These are phyloP conservation scores for Penicillium expansum DNA, from an alignment of 2,329 filamentous ascomycete genomes.

Conservation along the genomic window DNA sequence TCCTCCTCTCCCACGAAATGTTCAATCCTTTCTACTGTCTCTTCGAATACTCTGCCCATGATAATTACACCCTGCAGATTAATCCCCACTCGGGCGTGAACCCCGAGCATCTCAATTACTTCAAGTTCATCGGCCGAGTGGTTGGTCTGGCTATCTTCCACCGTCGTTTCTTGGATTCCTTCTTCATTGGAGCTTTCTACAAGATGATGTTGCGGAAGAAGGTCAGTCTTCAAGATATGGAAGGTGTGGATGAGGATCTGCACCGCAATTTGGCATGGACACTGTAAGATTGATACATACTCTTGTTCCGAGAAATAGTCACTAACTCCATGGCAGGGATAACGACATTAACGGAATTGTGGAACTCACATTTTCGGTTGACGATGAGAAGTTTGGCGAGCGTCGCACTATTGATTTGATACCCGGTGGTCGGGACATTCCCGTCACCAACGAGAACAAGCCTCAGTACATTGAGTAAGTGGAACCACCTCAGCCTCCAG, in stretches of 20 bases:
- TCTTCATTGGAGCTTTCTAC: conserved; percentile 98
- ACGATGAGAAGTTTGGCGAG: conserved; percentile 95
- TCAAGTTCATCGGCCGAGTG: conserved; percentile 98
- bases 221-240: conserved; percentile 91
- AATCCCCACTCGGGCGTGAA: conserved; percentile 99
- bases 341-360: conserved; percentile 95
- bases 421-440: conserved; percentile 82
- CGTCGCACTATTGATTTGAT: conserved; percentile 92
- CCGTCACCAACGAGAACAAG: conserved; percentile 98
- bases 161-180: conserved; percentile 92
- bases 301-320: background rate
- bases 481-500: background rate
- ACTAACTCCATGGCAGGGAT: conserved; percentile 53
- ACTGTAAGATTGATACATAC: conserved; percentile 51
- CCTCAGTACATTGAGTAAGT: conserved; percentile 91
- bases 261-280: conserved; percentile 97
- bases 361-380: conserved; percentile 93
- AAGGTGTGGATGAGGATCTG: conserved; percentile 97
- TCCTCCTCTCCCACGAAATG: conserved; percentile 98
- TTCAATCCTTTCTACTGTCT: conserved; percentile 99
- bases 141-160: conserved; percentile 98
- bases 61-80: conserved; percentile 99
- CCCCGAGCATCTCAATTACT: conserved; percentile 98
- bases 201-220: conserved; percentile 98
- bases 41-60: conserved; percentile 98